Percentiles rank a stretch among this genome's conserved stretches.
phyloP scores from a whole-genome alignment of 495 filamentous ascomycete genomes.

The Lindgomyces ingoldianus region DNA sequence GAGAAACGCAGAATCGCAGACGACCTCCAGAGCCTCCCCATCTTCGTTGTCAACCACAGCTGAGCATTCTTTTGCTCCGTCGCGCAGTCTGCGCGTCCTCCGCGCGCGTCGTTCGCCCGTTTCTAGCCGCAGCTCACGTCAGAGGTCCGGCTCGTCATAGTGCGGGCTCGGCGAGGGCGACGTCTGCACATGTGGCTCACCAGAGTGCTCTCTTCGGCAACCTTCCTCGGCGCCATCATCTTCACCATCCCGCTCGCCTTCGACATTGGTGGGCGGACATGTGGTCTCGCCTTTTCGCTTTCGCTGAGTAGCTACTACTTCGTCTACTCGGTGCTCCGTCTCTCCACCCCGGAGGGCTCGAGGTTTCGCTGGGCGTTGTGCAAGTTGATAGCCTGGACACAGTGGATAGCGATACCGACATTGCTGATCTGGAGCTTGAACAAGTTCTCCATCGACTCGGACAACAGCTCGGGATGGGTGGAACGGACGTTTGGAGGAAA shows the following conservation, averaged over 20 bases:
- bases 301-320: slow-evolving; percentile 87
- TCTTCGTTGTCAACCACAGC: neutral
- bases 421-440: slow-evolving; percentile 93
- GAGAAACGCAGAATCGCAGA: neutral
- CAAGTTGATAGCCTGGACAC: slow-evolving; percentile 65
- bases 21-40: slow-evolving; percentile 2
- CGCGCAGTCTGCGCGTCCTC: slow-evolving; percentile 32
- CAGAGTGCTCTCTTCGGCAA: slow-evolving; percentile 50
- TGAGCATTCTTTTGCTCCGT: neutral
- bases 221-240: slow-evolving; percentile 85
- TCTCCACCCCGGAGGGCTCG: slow-evolving; percentile 78
- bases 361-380: slow-evolving; percentile 69
- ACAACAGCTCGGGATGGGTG: slow-evolving; percentile 70
- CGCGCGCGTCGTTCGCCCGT: slow-evolving; percentile 8
- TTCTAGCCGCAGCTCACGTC: slow-evolving; percentile 23
- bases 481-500: slow-evolving; percentile 74
- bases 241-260: slow-evolving; percentile 93
- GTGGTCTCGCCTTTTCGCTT: slow-evolving; percentile 88
- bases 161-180: slow-evolving; percentile 35
- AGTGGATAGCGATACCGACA: slow-evolving; percentile 79
- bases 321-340: slow-evolving; percentile 74
- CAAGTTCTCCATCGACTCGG: slow-evolving; percentile 85
- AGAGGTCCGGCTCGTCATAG: slow-evolving; percentile 25
- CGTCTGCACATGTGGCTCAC: slow-evolving; percentile 38
- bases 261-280: slow-evolving; percentile 92